These are phyloP conservation scores for Talaromyces sp. DNA, from an alignment of 2,329 filamentous ascomycete species.

Conservation along the genomic window DNA sequence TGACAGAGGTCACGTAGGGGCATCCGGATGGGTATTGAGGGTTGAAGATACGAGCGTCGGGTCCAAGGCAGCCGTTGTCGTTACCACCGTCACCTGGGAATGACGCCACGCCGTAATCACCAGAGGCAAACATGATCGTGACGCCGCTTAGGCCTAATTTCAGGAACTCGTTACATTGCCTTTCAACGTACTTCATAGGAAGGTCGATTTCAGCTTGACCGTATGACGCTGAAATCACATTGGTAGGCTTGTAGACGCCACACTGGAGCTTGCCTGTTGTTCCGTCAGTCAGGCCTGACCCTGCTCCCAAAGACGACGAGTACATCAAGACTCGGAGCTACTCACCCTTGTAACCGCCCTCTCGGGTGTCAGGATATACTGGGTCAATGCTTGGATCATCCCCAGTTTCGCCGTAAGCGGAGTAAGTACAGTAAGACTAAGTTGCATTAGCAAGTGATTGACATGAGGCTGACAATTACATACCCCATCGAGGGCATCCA, in stretches of 20 bases:
- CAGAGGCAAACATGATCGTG: slow-evolving; percentile 31
- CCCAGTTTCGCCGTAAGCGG: slow-evolving; percentile 50
- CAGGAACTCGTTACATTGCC: slow-evolving; percentile 47
- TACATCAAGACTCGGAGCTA: not conserved
- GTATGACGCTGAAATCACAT: slow-evolving; percentile 57
- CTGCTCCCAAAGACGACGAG: no score
- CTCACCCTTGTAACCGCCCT: slow-evolving; percentile 51
- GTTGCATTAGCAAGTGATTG: not conserved
- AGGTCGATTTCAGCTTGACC: slow-evolving; percentile 54
- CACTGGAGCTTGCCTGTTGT: slow-evolving; percentile 37
- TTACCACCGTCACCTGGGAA: slow-evolving; percentile 35
- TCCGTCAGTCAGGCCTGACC: not conserved
- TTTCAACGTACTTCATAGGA: slow-evolving; percentile 52
- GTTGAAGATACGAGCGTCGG: slow-evolving; percentile 44
- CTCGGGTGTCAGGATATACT: slow-evolving; percentile 47
- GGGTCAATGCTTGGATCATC: slow-evolving; percentile 49
- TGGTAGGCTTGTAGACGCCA: slow-evolving; percentile 52
- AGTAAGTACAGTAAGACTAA: slow-evolving; percentile 50
- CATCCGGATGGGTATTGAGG: slow-evolving; percentile 50
- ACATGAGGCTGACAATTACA: slow-evolving; percentile 1
- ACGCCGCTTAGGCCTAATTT: slow-evolving; percentile 46
- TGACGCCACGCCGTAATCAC: slow-evolving; percentile 33
- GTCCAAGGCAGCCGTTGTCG: slow-evolving; percentile 39
- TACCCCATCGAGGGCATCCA: slow-evolving; percentile 51
- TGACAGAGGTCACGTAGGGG: slow-evolving; percentile 52